A percentile compares a stretch with the other conserved stretches of the same genome.
Conservation (phyloP, 352 stramenopile species). For the Phytophthora parvispora region DNA sequence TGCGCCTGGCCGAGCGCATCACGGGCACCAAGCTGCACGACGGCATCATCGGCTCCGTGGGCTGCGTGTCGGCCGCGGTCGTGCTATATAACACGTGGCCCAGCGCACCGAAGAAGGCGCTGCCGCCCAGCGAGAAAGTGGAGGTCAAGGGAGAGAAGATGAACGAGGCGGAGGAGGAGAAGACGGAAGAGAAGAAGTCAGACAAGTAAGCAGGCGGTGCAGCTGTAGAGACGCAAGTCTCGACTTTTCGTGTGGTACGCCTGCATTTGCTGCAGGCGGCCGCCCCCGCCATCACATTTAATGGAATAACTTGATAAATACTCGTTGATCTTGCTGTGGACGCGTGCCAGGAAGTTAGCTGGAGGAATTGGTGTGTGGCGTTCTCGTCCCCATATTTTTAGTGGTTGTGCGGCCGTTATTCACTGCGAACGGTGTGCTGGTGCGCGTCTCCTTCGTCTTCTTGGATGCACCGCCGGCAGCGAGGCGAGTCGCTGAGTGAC, state of each 20-base stretch:
- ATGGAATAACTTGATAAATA: slow-evolving; percentile 5
- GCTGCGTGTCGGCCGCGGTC: slow-evolving; percentile 82
- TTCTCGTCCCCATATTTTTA: slow-evolving; percentile 2
- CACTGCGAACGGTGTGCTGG: no score
- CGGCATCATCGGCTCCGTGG: slow-evolving; percentile 83
- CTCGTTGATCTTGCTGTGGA: background rate
- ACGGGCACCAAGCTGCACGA: slow-evolving; percentile 86
- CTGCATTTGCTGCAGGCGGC: background rate
- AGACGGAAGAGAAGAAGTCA: slow-evolving; percentile 7
- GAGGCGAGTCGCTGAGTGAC: slow-evolving; percentile 56
- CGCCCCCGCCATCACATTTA: background rate
- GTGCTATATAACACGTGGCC: slow-evolving; percentile 91
- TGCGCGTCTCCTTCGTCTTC: background rate
- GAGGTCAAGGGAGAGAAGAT: slow-evolving; percentile 8
- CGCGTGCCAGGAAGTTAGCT: background rate
- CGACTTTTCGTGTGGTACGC: background rate
- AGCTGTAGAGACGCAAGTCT: no score
- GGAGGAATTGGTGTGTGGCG: background rate
- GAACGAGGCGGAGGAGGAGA: slow-evolving; percentile 7
- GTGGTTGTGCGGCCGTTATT: background rate
- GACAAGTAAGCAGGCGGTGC: background rate
- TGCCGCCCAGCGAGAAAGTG: slow-evolving; percentile 23
- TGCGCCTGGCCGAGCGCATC: slow-evolving; percentile 83
- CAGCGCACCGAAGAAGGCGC: slow-evolving; percentile 44
- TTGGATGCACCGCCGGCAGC: slow-evolving; percentile 28